phyloP scores from a whole-genome alignment of 108 stramenopile genomes.

The Nitzschia palea region DNA sequence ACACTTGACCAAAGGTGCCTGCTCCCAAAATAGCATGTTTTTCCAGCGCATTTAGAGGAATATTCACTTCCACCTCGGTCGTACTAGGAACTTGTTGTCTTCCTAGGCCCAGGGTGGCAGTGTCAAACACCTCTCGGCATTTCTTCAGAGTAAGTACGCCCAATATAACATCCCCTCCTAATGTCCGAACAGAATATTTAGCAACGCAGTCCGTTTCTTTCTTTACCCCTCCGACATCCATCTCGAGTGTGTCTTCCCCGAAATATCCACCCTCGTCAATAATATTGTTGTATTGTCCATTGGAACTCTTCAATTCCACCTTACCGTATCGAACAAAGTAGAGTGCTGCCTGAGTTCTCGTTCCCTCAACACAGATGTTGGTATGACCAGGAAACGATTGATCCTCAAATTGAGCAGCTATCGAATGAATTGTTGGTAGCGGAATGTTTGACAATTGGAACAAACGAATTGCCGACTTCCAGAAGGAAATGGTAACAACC shows the following conservation, averaged over 20 bases:
- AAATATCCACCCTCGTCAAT: conserved; percentile 62
- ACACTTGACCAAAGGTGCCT: conserved; percentile 79
- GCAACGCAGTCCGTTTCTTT: conserved; percentile 32
- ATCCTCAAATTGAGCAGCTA: conserved; percentile 51
- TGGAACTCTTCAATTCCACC: conserved; percentile 35
- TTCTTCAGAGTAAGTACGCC: conserved; percentile 60
- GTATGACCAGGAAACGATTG: conserved; percentile 58
- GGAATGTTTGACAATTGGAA: conserved; percentile 26
- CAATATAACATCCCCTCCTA: conserved; percentile 40
- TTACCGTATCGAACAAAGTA: conserved; percentile 67
- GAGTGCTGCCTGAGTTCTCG: conserved; percentile 43
- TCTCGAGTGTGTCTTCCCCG: conserved; percentile 65
- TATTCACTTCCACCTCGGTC: not conserved
- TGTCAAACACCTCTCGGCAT: conserved; percentile 57
- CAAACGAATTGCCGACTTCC: conserved; percentile 26
- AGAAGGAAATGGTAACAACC: not conserved
- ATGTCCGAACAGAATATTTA: conserved; percentile 44
- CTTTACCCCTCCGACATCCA: conserved; percentile 31
- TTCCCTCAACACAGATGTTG: conserved; percentile 79
- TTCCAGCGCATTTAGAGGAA: conserved; percentile 16
- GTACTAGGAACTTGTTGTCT: conserved; percentile 16
- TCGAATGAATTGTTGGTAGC: conserved; percentile 46
- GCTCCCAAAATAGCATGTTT: conserved; percentile 15
- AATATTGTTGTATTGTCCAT: conserved; percentile 22
- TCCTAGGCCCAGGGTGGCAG: conserved; percentile 77